Evolutionary conservation across 306 rosid species (phyloP), one percentile per base, ranked within the genome.

Genomic region (Prunus persica): DNA sequence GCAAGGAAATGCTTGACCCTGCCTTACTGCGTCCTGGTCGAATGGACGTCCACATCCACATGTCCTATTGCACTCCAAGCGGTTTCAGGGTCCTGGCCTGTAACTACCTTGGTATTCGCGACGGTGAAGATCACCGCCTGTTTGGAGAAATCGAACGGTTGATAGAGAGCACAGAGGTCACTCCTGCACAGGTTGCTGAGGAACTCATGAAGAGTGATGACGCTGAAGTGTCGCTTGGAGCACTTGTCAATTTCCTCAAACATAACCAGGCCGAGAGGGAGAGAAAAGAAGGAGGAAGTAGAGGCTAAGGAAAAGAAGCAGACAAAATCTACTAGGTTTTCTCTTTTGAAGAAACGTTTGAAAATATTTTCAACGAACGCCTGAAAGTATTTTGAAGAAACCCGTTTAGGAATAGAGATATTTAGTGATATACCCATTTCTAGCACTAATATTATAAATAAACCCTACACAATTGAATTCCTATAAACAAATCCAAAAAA

Each of bases 1-100:
- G 87, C 64, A 80, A 34, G 63, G 91, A 89, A 0, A 76, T 49
- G 74, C 67, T 89, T 1, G 91, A 89, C 8, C 77, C 88, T 0
- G 88, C 88, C 0, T 65, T 89, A 74, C 22, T 89, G 72, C 78
- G 87, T 0, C 85, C 89, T 0, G 87, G 93, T 49, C 82, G 93
- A 4, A 89, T 89, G 93, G 91, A 87, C 76, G 57, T 78, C 84
- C 91, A 87, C 74, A 83, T 87, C 49, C 38, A 85, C 84, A 65
- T 87, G 83, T 87, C 93, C 6, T 85, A 60, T 60, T 84, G 84
- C 60, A 72, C 72, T 16, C 45, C 61, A 1, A 67, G 67, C 43
- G 93, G 88, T 52, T 87, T 83, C 25, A 63, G 65, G 76, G 22
- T 54, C 14, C 49, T 87, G 41, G 89, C 81, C 64, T 73, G 68